A percentile compares a stretch with the other conserved stretches of the same genome.
Evolutionary conservation across 192 early-diverging fungal species (phyloP).

Genomic region (Borealophlyctis nickersoniae): DNA sequence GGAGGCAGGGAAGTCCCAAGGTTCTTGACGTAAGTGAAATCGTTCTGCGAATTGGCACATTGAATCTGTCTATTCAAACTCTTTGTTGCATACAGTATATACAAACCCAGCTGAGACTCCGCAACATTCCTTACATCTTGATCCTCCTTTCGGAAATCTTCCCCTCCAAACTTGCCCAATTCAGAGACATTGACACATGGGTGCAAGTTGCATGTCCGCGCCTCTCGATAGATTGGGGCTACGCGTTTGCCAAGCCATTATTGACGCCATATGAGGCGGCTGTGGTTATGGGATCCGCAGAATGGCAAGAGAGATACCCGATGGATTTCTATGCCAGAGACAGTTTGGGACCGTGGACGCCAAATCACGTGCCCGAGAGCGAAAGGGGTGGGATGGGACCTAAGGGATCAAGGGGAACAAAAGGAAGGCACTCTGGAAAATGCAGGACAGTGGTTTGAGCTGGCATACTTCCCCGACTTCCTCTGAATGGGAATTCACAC

Average conservation of each 20-base stretch:
- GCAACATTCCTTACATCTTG: constrained; percentile 60
- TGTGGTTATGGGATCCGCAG: constrained; percentile 73
- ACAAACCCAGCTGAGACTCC: constrained; percentile 60
- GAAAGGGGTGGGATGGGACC: neutral
- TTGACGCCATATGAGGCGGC: constrained; percentile 94
- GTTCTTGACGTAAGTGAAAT: constrained; percentile 66
- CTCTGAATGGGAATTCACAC: too few relatives aligned
- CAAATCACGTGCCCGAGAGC: constrained; percentile 63
- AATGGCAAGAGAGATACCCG: constrained; percentile 85
- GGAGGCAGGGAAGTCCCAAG: constrained; percentile 91
- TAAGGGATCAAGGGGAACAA: too few relatives aligned
- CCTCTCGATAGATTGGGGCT: constrained; percentile 98
- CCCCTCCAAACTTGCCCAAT: constrained; percentile 86
- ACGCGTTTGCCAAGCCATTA: constrained; percentile 87
- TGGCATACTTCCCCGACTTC: too few relatives aligned
- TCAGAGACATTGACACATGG: constrained; percentile 74
- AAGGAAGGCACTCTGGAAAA: too few relatives aligned
- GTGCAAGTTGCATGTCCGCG: constrained; percentile 96
- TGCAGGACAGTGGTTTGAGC: too few relatives aligned
- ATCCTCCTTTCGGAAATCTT: constrained; percentile 94
- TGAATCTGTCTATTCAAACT: neutral
- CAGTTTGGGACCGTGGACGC: constrained; percentile 88
- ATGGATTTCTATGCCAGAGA: constrained; percentile 98
- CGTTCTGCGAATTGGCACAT: neutral
- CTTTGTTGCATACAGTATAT: constrained; percentile 48